Evolutionary conservation across 805 yeast species (phyloP), one percentile per base, ranked within the genome.

Genomic region (Ogataea salicorniae): DNA sequence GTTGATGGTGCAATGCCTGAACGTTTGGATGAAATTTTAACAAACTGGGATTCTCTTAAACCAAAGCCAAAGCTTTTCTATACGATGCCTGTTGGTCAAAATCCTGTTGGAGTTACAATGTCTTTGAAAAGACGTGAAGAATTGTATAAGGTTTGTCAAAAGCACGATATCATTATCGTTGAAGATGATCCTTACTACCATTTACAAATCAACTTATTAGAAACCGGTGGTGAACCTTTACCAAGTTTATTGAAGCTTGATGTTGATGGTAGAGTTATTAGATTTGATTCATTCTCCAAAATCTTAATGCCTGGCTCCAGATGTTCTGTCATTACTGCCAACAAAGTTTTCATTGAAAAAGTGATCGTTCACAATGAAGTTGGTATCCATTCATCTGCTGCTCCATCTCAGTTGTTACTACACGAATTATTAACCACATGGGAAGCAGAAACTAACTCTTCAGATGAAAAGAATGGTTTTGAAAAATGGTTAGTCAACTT

Each of bases 101-200:
- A 88, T 68, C 96, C 96, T 43, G 81, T 90, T 15, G 95, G 95
- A 7, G 74, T 83, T 16, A 77, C 84, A 5, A 78, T 84, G 63
- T 70, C 81, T 34, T 57, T 62, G 5, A 79, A 76, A 52, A 73
- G 89, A 57, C 78, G 89, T 63, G 60, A 66, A 48, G 72, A 72
- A 40, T 71, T 87, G 48, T 83, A 84, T 60, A 70, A 72, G 35
- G 59, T 87, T 42, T 81, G 87, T 46, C 76, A 75, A 57, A 79
- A 81, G 62, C 85, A 82, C 63, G 85, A 87, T 64, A 62, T 87
- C 46, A 60, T 88, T 33, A 81, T 87, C 47, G 65, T 87, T 46
- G 95, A 88, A 67, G 96, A 87, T 63, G 95, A 88, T 68, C 95
- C 95, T 6, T 88, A 87, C 72, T 87, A 84, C 67, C 87, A 81